These are phyloP conservation scores for Zopfochytrium polystomum DNA, from an alignment of 371 early-diverging fungal species.

Conservation along the genomic window DNA sequence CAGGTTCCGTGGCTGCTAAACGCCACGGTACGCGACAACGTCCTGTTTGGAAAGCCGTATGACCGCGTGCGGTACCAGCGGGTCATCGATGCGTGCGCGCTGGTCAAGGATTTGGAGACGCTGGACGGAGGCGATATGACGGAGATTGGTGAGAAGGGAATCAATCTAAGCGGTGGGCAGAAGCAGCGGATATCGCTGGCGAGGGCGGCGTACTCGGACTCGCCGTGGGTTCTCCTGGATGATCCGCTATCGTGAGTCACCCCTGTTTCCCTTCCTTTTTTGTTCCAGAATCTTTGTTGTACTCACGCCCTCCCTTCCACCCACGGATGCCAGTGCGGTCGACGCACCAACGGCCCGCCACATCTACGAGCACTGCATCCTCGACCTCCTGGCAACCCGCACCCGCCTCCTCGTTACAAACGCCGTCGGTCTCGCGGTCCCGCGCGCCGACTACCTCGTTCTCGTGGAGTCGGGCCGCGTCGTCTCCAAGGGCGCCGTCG, in stretches of 20 bases:
- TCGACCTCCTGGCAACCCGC: constrained; percentile 39
- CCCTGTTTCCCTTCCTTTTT: constrained; percentile 27
- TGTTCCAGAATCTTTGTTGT: no score
- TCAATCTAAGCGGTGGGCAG: no score
- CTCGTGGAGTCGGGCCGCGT: constrained; percentile 67
- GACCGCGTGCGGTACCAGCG: constrained; percentile 25
- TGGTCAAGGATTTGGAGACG: no score
- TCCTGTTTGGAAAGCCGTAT: constrained; percentile 36
- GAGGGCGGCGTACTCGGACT: constrained; percentile 37
- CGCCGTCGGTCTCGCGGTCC: no score
- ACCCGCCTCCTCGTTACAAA: constrained; percentile 35
- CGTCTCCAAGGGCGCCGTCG: constrained; percentile 51
- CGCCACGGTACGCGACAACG: no score
- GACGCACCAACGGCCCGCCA: constrained; percentile 88
- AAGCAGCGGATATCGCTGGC: no score
- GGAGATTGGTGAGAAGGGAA: constrained; percentile 42
- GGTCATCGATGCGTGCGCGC: constrained; percentile 32
- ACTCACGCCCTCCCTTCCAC: no score
- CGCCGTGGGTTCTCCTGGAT: constrained; percentile 26
- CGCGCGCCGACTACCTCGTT: constrained; percentile 57
- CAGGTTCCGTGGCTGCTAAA: no score
- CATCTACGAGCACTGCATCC: no score
- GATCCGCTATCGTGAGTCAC: constrained; percentile 35
- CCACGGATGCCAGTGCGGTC: constrained; percentile 55
- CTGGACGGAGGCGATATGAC: constrained; percentile 38